Evolutionary conservation across 441 rosid species (phyloP), one percentile per base, ranked within the genome.

Genomic region (Corymbia citriodora): DNA sequence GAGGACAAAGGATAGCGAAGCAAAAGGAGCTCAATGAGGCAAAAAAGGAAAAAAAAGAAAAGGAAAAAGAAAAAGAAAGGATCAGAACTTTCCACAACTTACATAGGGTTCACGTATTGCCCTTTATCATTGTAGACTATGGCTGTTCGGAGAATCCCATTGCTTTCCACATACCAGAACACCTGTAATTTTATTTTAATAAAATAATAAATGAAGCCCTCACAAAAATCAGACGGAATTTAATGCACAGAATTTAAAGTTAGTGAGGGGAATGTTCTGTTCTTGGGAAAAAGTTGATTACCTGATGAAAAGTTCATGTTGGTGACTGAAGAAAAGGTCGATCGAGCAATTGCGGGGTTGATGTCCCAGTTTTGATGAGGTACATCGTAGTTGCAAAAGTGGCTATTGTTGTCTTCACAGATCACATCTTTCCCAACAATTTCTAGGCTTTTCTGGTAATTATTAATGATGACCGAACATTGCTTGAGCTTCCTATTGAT

Each of bases 331-430:
- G 85, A 40, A 40, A 74, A 40, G 85, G 85, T 12, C 10, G 85
- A 74, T 74, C 23, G 85, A 74, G 17, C 85, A 74, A 74, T 40
- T 74, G 95, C 93, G 93, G 92, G 90, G 86, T 91, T 89, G 89
- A 91, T 90, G 65, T 94, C 95, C 94, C 93, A 92, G 89, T 93
- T 93, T 54, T 93, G 95, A 74, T 93, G 91, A 88, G 94, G 14
- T 40, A 40, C 52, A 12, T 74, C 85, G 85, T 4, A 90, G 92
- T 91, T 94, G 90, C 91, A 90, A 89, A 87, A 89, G 61, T 89
- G 91, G 90, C 89, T 91, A 93, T 52, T 27, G 82, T 25, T 52
- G 89, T 53, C 65, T 88, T 81, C 82, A 90, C 91, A 90, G 89
- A 82, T 91, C 81, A 88, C 89, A 91, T 93, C 94, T 79, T 57